These are phyloP conservation scores for Coix lacrymajobi DNA, from an alignment of 176 grass and related monocot genomes.

Conservation along the genomic window DNA sequence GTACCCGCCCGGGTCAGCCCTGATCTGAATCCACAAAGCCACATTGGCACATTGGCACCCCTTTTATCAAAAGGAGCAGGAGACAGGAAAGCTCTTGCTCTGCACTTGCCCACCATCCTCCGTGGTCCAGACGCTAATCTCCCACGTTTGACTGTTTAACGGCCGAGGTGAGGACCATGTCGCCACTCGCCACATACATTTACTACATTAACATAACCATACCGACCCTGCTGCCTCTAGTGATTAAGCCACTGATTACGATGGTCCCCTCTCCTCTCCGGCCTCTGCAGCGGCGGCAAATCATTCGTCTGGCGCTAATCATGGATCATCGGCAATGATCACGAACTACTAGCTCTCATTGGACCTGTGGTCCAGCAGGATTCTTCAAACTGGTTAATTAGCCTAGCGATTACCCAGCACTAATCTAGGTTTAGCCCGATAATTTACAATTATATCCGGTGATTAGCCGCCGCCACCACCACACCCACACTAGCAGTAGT, in stretches of 20 bases:
- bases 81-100: not conserved
- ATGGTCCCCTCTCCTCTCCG: not conserved
- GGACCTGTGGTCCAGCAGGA: slow-evolving; percentile 31
- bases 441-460: not conserved
- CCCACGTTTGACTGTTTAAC: slow-evolving; percentile 30
- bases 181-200: slow-evolving; percentile 32
- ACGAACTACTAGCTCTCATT: not conserved
- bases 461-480: not conserved
- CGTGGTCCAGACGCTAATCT: slow-evolving; percentile 2
- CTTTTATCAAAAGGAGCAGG: not conserved
- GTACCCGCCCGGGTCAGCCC: not conserved
- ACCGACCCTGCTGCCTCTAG: not conserved
- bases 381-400: slow-evolving; percentile 15
- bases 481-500: not conserved
- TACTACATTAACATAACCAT: not conserved
- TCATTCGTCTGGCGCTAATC: slow-evolving; percentile 13
- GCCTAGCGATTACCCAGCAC: not conserved
- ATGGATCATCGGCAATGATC: not conserved
- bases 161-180: slow-evolving; percentile 39
- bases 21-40: slow-evolving; percentile 5
- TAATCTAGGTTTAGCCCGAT: not conserved
- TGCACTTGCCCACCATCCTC: not conserved
- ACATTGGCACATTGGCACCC: not conserved
- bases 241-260: not conserved
- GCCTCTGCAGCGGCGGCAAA: not conserved